Evolutionary conservation across 495 filamentous ascomycete species (phyloP).

Genomic region (Venustampulla echinocandica): DNA sequence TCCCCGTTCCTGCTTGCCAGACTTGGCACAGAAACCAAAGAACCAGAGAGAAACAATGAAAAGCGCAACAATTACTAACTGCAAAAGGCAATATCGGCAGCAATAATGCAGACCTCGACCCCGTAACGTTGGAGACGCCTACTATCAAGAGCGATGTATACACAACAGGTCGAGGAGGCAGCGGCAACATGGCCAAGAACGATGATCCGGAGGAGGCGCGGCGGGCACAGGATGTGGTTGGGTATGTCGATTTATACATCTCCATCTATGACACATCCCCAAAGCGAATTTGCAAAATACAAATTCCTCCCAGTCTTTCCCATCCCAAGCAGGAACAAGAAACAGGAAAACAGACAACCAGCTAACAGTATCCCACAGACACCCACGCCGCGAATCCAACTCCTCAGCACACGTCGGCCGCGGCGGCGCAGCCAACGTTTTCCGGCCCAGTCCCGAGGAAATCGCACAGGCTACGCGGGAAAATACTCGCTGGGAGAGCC

Average conservation of each 20-base stretch:
- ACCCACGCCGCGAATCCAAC: conserved; percentile 15
- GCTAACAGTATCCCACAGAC: conserved; percentile 5
- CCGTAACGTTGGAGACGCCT: conserved; percentile 66
- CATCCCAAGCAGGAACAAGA: too few relatives aligned
- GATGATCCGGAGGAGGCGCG: conserved; percentile 63
- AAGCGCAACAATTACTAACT: conserved; percentile 20
- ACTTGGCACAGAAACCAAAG: background rate
- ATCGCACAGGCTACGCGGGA: conserved; percentile 28
- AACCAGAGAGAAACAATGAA: background rate
- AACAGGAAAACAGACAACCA: too few relatives aligned
- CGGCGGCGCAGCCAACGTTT: conserved; percentile 50
- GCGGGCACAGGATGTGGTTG: conserved; percentile 69
- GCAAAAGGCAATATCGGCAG: conserved; percentile 63
- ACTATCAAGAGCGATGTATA: conserved; percentile 73
- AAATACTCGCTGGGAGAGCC: conserved; percentile 25
- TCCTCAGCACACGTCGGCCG: conserved; percentile 38
- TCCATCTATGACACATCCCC: conserved; percentile 5
- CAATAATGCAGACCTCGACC: conserved; percentile 35
- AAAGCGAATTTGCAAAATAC: too few relatives aligned
- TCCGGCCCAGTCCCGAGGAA: conserved; percentile 30
- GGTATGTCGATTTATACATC: conserved; percentile 33
- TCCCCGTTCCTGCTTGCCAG: too few relatives aligned
- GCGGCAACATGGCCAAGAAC: conserved; percentile 65
- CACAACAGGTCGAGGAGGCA: conserved; percentile 62
- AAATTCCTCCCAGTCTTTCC: too few relatives aligned